phyloP scores from a whole-genome alignment of 2,329 filamentous ascomycete species.

The Cercospora janseana region DNA sequence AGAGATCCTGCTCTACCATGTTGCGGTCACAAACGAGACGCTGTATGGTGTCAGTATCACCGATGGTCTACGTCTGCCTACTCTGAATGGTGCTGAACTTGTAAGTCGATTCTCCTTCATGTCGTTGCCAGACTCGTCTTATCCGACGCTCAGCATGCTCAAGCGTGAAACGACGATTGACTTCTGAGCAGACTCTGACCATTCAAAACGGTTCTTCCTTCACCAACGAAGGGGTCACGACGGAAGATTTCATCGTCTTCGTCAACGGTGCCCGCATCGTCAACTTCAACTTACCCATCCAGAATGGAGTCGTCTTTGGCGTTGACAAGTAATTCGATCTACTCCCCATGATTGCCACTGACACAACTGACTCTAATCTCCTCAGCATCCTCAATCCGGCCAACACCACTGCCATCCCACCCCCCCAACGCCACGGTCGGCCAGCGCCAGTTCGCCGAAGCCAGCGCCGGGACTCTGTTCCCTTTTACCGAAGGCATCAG shows the following conservation, averaged over 20 bases:
- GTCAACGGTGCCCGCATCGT: neutral
- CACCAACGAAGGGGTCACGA: neutral
- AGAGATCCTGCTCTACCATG: constrained; percentile 1
- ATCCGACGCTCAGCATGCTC: too few relatives aligned
- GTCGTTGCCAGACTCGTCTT: too few relatives aligned
- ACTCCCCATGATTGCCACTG: neutral
- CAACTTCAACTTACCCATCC: neutral
- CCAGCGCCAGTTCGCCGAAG: constrained; percentile 1
- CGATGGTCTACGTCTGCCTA: neutral
- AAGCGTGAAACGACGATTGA: too few relatives aligned
- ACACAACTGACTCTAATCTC: neutral
- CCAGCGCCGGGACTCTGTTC: neutral
- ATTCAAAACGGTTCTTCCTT: neutral
- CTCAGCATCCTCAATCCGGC: neutral
- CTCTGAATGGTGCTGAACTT: neutral
- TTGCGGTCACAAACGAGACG: neutral
- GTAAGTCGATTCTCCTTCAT: too few relatives aligned
- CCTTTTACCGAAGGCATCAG: constrained; percentile 2
- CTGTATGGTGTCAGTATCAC: neutral
- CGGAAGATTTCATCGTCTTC: constrained; percentile 1
- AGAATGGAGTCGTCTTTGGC: neutral
- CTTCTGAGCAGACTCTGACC: neutral
- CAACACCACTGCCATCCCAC: neutral
- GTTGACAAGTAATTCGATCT: neutral
- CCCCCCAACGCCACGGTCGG: neutral